Evolutionary conservation across 2,329 filamentous ascomycete species (phyloP).

Genomic region (Metarhizium anisopliae): DNA sequence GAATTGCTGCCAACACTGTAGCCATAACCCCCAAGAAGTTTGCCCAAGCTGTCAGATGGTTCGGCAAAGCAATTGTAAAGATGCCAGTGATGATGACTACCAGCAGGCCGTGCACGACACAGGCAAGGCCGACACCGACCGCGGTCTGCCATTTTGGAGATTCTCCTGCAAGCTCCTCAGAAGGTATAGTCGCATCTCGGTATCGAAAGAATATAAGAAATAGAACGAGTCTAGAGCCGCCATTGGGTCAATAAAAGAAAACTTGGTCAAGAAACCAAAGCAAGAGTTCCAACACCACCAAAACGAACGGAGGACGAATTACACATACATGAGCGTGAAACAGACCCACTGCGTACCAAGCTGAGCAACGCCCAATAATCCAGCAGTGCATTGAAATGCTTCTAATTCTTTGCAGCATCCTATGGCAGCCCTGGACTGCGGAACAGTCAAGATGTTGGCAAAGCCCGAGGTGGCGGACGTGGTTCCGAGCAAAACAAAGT

Average conservation of each 20-base stretch:
- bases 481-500: slow-evolving; percentile 88
- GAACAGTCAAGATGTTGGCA: slow-evolving; percentile 83
- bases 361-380: slow-evolving; percentile 80
- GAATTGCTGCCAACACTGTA: slow-evolving; percentile 69
- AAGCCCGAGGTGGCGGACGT: slow-evolving; percentile 84
- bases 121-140: slow-evolving; percentile 61
- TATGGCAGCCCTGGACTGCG: slow-evolving; percentile 74
- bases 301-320: not conserved
- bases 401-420: slow-evolving; percentile 78
- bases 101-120: slow-evolving; percentile 66
- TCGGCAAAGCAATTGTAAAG: slow-evolving; percentile 54
- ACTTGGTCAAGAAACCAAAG: not conserved
- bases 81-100: slow-evolving; percentile 60
- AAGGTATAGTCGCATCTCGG: slow-evolving; percentile 39
- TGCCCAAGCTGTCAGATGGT: slow-evolving; percentile 67
- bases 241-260: slow-evolving; percentile 11
- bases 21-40: slow-evolving; percentile 76
- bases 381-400: slow-evolving; percentile 74
- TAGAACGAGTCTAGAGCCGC: slow-evolving; percentile 61
- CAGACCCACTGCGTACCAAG: slow-evolving; percentile 87
- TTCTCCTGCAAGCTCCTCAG: slow-evolving; percentile 39
- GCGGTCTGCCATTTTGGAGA: slow-evolving; percentile 70
- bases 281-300: not conserved
- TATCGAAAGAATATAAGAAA: slow-evolving; percentile 91
- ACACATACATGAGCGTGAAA: slow-evolving; percentile 77